Percentiles rank a stretch among this genome's conserved stretches.
Conservation (phyloP, 208 protist genomes). For the Angomonas ambiguus region DNA sequence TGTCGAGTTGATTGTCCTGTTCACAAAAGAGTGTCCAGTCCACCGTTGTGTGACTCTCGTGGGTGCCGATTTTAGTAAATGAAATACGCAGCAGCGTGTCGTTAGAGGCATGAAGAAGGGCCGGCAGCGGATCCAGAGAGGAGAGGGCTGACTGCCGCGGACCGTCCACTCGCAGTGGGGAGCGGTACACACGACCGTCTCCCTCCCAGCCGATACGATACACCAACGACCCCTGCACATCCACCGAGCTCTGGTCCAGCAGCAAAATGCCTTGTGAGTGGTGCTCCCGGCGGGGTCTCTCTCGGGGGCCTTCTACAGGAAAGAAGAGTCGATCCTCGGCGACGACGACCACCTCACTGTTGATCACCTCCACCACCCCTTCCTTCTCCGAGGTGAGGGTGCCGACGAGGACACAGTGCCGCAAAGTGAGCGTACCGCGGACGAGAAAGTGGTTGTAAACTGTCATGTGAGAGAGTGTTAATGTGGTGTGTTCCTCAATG, state of each 20-base stretch:
- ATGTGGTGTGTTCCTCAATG: constrained; percentile 32
- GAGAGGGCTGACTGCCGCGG: too few species aligned
- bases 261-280: background rate
- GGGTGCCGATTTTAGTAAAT: too few species aligned
- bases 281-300: background rate
- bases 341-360: constrained; percentile 34
- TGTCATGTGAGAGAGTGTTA: constrained; percentile 37
- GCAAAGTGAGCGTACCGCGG: constrained; percentile 41
- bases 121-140: constrained; percentile 27
- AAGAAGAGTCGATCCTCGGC: constrained; percentile 21
- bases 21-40: constrained; percentile 70
- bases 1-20: constrained; percentile 56
- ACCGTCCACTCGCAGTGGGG: background rate
- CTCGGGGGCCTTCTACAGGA: too few species aligned
- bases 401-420: constrained; percentile 57
- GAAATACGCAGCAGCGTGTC: constrained; percentile 38
- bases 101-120: constrained; percentile 66
- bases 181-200: background rate
- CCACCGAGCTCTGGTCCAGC: background rate
- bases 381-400: constrained; percentile 34
- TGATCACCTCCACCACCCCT: constrained; percentile 33
- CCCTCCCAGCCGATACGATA: background rate
- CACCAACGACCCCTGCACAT: background rate
- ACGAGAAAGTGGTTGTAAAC: constrained; percentile 58
- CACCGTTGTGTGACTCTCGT: constrained; percentile 24